phyloP scores from a whole-genome alignment of 2,329 filamentous ascomycete genomes.

The Fusarium nygamai region DNA sequence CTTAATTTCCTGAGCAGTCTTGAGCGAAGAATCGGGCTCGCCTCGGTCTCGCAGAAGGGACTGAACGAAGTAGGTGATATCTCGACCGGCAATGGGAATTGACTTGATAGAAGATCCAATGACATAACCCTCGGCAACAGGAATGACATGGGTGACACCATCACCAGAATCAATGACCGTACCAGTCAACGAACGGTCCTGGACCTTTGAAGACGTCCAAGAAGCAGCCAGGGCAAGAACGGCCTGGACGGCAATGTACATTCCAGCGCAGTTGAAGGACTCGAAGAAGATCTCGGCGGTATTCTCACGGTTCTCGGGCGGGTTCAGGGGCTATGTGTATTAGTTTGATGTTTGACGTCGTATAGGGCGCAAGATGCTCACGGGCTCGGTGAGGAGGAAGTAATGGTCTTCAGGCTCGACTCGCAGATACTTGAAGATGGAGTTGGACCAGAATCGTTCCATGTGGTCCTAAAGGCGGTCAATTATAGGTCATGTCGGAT shows the following conservation, averaged over 20 bases:
- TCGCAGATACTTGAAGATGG: conserved; percentile 98
- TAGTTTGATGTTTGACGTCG: conserved; percentile 18
- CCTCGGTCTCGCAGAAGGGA: conserved; percentile 94
- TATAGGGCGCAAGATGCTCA: conserved; percentile 56
- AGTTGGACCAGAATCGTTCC: conserved; percentile 99
- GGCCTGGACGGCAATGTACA: conserved; percentile 98
- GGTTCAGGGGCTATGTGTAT: conserved; percentile 82
- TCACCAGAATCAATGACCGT: conserved; percentile 99
- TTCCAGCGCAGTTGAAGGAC: conserved; percentile 98
- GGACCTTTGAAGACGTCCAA: conserved; percentile 98
- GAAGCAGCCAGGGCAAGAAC: conserved; percentile 96
- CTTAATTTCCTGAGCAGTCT: conserved; percentile 98
- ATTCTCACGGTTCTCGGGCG: conserved; percentile 98
- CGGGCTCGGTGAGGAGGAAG: conserved; percentile 96
- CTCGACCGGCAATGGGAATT: conserved; percentile 95
- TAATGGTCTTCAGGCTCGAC: conserved; percentile 99
- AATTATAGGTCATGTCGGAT: conserved; percentile 28
- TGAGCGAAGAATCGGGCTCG: conserved; percentile 94
- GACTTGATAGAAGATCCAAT: conserved; percentile 99
- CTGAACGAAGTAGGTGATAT: conserved; percentile 99
- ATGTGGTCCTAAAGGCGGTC: conserved; percentile 81
- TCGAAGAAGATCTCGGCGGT: conserved; percentile 99
- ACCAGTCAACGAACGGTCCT: conserved; percentile 93
- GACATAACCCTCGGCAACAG: conserved; percentile 97
- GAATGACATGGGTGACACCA: conserved; percentile 98